phyloP scores from a whole-genome alignment of 169 alveolate species.

The Babesia ovata region DNA sequence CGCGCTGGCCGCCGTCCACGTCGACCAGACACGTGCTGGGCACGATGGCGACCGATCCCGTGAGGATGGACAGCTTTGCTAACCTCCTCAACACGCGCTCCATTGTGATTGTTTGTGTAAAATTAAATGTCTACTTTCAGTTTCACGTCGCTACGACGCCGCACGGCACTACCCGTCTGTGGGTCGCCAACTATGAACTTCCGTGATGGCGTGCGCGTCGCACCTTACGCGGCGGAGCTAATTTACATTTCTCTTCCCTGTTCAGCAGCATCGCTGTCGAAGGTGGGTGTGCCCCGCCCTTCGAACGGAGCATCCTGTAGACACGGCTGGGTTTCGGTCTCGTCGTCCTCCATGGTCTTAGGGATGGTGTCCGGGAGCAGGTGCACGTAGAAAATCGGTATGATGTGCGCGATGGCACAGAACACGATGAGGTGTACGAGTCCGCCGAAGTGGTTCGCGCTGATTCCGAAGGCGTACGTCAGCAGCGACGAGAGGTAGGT shows the following conservation, averaged over 20 bases:
- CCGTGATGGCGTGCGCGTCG: not conserved
- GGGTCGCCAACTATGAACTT: not conserved
- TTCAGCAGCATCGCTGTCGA: not conserved
- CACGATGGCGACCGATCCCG: constrained; percentile 80
- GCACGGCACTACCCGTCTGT: not conserved
- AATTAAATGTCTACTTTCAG: not conserved
- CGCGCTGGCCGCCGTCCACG: constrained; percentile 95
- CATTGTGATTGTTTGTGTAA: constrained; percentile 20
- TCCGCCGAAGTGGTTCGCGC: constrained; percentile 73
- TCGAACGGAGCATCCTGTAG: constrained; percentile 12
- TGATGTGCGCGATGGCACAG: constrained; percentile 72
- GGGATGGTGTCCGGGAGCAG: constrained; percentile 70
- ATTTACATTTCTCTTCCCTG: constrained; percentile 2
- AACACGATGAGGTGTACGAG: constrained; percentile 66
- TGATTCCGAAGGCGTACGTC: constrained; percentile 76
- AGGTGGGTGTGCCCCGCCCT: not conserved
- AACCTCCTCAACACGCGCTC: constrained; percentile 75
- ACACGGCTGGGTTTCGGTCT: constrained; percentile 25
- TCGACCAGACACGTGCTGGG: constrained; percentile 84
- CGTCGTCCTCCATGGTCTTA: constrained; percentile 34
- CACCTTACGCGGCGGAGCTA: not conserved
- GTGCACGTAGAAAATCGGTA: constrained; percentile 69
- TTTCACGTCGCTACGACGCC: not conserved
- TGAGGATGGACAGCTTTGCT: constrained; percentile 76
- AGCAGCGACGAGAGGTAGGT: constrained; percentile 78